Conservation (phyloP, 116 monocot genomes). For the Phalaenopsis hybrid region DNA sequence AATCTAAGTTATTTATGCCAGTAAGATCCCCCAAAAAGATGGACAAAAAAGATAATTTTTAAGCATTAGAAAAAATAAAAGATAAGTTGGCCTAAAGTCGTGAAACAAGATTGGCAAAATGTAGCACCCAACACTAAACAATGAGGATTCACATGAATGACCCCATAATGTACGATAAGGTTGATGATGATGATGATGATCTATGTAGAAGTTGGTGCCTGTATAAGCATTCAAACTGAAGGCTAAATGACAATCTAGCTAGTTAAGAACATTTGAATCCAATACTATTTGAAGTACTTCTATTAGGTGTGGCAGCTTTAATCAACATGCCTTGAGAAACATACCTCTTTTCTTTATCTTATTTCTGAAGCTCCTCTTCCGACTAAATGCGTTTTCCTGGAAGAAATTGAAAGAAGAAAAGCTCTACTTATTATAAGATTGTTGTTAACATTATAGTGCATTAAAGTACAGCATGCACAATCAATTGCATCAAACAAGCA, state of each 20-base stretch:
- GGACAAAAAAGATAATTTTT: too few species aligned
- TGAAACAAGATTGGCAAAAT: not conserved
- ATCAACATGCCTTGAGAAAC: conserved; percentile 5
- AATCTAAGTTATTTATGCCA: not conserved
- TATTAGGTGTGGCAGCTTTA: not conserved
- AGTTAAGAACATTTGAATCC: conserved; percentile 1
- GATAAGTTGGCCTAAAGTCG: not conserved
- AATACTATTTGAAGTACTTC: not conserved
- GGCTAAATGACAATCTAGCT: not conserved
- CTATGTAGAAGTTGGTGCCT: not conserved
- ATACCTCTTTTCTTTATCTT: conserved; percentile 85
- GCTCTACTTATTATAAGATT: not conserved
- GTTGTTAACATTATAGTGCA: not conserved
- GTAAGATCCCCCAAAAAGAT: not conserved
- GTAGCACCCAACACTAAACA: too few species aligned
- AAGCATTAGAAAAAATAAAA: not conserved
- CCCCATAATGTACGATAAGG: not conserved
- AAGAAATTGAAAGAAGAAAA: conserved; percentile 12
- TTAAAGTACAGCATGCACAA: not conserved
- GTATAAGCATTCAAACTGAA: too few species aligned
- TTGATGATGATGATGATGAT: not conserved
- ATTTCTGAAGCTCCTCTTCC: conserved; percentile 94
- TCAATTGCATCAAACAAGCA: too few species aligned
- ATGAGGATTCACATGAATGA: not conserved
- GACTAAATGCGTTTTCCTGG: conserved; percentile 93